A percentile compares a stretch with the other conserved stretches of the same genome.
These are phyloP conservation scores for Nicotiana tomentosiformis DNA, from an alignment of 257 asterid species.

Conservation along the genomic window DNA sequence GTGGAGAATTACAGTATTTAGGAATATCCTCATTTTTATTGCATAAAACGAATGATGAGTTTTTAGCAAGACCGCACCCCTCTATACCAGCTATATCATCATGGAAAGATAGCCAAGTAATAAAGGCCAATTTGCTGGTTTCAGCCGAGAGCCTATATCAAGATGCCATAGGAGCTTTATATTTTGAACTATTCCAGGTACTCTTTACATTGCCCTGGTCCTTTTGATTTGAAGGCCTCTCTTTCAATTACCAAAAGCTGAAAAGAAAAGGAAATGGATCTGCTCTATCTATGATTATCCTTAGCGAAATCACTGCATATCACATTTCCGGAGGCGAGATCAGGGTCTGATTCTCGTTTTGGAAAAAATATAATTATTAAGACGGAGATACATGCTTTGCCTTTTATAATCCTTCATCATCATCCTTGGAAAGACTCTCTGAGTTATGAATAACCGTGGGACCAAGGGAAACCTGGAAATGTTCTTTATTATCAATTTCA, in stretches of 20 bases:
- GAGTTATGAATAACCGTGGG: background rate
- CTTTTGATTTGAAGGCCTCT: background rate
- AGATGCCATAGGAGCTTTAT: background rate
- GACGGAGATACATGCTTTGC: background rate
- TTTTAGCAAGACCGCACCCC: background rate
- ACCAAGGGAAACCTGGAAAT: background rate
- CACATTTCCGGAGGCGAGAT: background rate
- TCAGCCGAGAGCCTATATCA: background rate
- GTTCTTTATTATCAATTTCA: background rate
- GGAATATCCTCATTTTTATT: background rate
- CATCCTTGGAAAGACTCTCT: background rate
- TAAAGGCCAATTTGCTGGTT: background rate
- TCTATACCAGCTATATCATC: background rate
- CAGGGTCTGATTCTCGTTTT: background rate
- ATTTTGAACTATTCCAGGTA: background rate
- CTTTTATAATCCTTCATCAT: background rate
- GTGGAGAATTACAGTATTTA: background rate
- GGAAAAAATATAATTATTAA: background rate
- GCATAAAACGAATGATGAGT: background rate
- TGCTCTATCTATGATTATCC: background rate
- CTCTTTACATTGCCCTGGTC: background rate
- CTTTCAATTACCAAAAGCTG: background rate
- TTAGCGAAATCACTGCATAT: background rate
- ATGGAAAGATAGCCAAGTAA: background rate
- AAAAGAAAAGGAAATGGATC: background rate